Conservation (phyloP, 441 rosid species). For the Bocquillonia castaneifolia region DNA sequence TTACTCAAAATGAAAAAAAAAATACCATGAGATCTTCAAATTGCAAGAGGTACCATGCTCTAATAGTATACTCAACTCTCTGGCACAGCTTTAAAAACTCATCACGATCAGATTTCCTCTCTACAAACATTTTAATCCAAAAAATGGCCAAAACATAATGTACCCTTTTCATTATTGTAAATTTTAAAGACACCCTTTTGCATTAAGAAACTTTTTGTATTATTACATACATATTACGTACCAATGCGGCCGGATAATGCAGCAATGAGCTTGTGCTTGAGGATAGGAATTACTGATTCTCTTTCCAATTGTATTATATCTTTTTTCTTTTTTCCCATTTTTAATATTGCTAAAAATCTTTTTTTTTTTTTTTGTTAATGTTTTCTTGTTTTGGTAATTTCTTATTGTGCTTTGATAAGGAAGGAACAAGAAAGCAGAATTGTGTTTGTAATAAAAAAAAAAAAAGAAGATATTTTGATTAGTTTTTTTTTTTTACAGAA, state of each 20-base stretch:
- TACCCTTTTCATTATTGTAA: neutral
- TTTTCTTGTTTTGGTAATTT: neutral
- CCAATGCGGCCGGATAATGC: conserved; percentile 55
- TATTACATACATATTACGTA: conserved; percentile 16
- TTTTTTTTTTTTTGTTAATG: no score
- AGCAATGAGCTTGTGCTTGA: conserved; percentile 61
- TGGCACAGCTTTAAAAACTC: conserved; percentile 75
- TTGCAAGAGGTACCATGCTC: conserved; percentile 78
- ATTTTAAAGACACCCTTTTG: no score
- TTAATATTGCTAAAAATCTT: no score
- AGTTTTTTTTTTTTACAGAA: no score
- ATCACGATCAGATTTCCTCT: conserved; percentile 42
- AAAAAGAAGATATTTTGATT: no score
- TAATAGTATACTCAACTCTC: conserved; percentile 73
- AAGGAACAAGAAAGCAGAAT: neutral
- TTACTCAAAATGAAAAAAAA: neutral
- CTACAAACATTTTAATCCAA: conserved; percentile 25
- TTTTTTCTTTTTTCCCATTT: conserved; percentile 33
- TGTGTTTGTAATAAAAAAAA: no score
- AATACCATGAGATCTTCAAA: conserved; percentile 77
- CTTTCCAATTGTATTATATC: conserved; percentile 61
- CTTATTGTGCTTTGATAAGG: neutral
- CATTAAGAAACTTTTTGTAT: no score
- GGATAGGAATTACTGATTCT: conserved; percentile 74
- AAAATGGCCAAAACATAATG: neutral